Evolutionary conservation across 139 green algal genomes (phyloP), one percentile per base, ranked within the genome.

Genomic region (Auxenochlorella pyrenoidosa): DNA sequence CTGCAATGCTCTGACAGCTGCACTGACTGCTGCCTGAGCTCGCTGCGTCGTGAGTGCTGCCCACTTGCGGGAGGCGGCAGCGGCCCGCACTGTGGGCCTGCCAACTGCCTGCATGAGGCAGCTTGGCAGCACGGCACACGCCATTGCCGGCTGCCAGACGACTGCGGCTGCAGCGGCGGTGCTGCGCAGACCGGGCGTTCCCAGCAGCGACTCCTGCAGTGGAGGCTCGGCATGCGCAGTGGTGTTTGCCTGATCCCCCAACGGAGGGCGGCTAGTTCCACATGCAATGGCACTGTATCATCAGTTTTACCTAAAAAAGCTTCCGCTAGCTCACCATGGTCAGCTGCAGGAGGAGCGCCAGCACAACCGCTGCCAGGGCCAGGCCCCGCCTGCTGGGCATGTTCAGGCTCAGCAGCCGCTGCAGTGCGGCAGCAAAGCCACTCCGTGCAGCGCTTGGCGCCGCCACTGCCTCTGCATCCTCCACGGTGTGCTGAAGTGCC

Each of bases 291-390:
- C n/a, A n/a, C n/a, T n/a, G n/a, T n/a, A n/a, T n/a, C n/a, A n/a
- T n/a, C n/a, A n/a, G n/a, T n/a, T n/a, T n/a, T n/a, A n/a, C n/a
- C n/a, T n/a, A n/a, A n/a, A n/a, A n/a, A n/a, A n/a, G n/a, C n/a
- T n/a, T n/a, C n/a, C n/a, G n/a, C 47, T 54, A 54, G 47, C 47
- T 54, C 47, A 54, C 70, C 34, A 76, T 76, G n/a, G 10, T 44
- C 36, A 76, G 70, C 70, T 76, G 70, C 70, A 76, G 70, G 34
- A 76, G 16, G n/a, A 76, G 70, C 22, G 70, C 70, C 70, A 76
- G 34, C 1, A 76, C 1, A 13, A 38, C 36, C 5, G 70, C 70
- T 24, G 34, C 70, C 34, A 76, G 34, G 13, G 47, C n/a, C 34
- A 18, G 6, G 1, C 34, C 36, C 18, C 22, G 70, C 34, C 36